A percentile compares a stretch with the other conserved stretches of the same genome.
phyloP scores from a whole-genome alignment of 306 rosid species.

The Canavalia gladiata region DNA sequence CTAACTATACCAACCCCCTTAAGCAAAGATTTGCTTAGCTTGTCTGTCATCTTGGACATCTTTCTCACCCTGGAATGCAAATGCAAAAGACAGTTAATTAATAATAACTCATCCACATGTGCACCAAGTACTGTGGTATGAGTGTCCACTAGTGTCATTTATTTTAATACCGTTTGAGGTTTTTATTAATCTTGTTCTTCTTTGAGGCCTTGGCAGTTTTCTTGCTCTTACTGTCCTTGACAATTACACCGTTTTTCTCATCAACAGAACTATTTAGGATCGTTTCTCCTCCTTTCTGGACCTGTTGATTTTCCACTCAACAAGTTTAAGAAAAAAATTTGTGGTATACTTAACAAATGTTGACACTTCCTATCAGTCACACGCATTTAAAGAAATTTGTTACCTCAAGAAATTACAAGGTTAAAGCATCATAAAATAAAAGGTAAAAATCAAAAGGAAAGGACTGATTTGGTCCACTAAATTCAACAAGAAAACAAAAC shows the following conservation, averaged over 20 bases:
- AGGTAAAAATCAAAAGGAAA: conserved; percentile 31
- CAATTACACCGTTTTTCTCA: conserved; percentile 47
- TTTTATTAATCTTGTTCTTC: conserved; percentile 64
- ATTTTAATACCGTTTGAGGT: conserved; percentile 75
- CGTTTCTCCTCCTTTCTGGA: conserved; percentile 86
- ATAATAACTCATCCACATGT: background rate
- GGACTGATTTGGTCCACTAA: background rate
- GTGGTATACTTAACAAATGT: background rate
- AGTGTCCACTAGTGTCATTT: conserved; percentile 6
- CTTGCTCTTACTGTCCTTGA: conserved; percentile 47
- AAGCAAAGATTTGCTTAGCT: conserved; percentile 84
- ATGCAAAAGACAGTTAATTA: conserved; percentile 28
- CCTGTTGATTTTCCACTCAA: conserved; percentile 58
- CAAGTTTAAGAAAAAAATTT: background rate
- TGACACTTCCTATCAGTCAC: background rate
- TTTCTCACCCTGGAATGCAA: conserved; percentile 69
- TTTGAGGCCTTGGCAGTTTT: conserved; percentile 29
- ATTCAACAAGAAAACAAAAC: conserved; percentile 49
- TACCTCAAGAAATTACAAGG: conserved; percentile 5
- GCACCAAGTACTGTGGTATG: background rate
- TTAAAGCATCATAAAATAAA: conserved; percentile 18
- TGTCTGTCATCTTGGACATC: conserved; percentile 83
- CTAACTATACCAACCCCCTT: conserved; percentile 82
- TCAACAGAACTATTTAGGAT: conserved; percentile 61
- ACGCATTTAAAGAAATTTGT: conserved; percentile 4